Evolutionary conservation across 495 filamentous ascomycete genomes (phyloP), one percentile per base, ranked within the genome.

Genomic region (Hypoxylon crocopeplum): DNA sequence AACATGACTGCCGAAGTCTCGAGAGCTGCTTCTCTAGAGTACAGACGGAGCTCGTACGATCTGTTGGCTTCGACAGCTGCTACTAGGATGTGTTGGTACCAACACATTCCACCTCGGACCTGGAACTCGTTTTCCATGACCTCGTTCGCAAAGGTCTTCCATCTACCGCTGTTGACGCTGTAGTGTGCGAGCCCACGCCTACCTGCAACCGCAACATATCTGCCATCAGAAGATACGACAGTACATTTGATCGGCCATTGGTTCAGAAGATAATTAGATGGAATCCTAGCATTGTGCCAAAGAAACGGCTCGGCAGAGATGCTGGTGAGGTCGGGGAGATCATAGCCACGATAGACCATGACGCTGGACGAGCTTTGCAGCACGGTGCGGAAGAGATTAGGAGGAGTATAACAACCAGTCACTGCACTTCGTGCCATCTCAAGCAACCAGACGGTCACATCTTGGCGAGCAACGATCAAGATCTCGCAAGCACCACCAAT

Each of bases 161-260:
- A 99, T 53, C 95, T 84, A 19, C 93, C 90, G 72, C 93, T 97
- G 59, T 86, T 89, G 36, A 97, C 85, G 62, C 93, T 97, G 72
- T 98, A 99, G 70, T 99, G 95, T 13, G 93, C 95, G 27, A 99
- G 75, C 0, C 95, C 95, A 46, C 93, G 83, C 59, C 86, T 81
- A n/a, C 95, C 95, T 5, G 95, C 94, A 24, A 99, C 87, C 2
- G 94, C 93, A 36, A 98, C 85, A 76, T 98, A 99, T 72, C 93
- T 82, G 7, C 94, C 93, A 69, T 99, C 95, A 17, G 87, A 79
- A 3, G 94, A 98, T 36, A 96, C 88, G 13, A 91, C 90, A 16
- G 86, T 88, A 55, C 85, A 88, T 54, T 87, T 85, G 48, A 99
- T 92, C 0, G 95, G 95, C 90, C 92, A 96, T 64, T 99, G 93